Evolutionary conservation across 148 eudicot species (phyloP).

Genomic region (Vaccinium macrocarpon): DNA sequence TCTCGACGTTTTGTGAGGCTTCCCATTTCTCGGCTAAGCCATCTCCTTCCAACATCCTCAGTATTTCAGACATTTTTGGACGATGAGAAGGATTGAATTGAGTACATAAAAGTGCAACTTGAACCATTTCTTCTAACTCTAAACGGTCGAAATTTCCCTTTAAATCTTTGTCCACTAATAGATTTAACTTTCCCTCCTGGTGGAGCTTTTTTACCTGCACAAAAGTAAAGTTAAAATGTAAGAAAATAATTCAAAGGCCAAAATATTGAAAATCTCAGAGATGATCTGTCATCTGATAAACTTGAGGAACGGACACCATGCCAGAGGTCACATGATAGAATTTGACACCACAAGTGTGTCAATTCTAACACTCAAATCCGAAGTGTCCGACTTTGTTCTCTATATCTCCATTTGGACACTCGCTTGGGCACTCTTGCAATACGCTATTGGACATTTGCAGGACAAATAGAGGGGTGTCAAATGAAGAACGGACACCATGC

Average conservation of each 20-base stretch:
- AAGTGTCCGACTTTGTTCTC: neutral
- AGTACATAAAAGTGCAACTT: constrained; percentile 81
- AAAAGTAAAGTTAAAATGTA: neutral
- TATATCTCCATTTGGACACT: neutral
- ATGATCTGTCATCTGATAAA: neutral
- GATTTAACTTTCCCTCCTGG: constrained; percentile 69
- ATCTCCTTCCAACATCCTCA: constrained; percentile 88
- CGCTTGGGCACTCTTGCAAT: neutral
- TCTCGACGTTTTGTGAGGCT: constrained; percentile 64
- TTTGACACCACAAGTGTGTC: neutral
- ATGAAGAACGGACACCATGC: no score
- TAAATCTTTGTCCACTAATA: constrained; percentile 74
- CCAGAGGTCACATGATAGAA: neutral
- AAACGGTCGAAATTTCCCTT: constrained; percentile 51
- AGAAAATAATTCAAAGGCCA: neutral
- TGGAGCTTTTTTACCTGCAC: constrained; percentile 82
- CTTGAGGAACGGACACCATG: neutral
- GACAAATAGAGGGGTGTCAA: neutral
- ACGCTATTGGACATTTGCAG: neutral
- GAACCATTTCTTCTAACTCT: constrained; percentile 83
- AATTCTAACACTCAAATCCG: neutral
- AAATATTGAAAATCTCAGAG: neutral
- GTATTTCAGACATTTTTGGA: constrained; percentile 86
- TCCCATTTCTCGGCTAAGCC: constrained; percentile 91
- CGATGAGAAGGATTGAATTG: constrained; percentile 77